Evolutionary conservation across 192 early-diverging fungal species (phyloP).

Genomic region (Spinellus fusiger): DNA sequence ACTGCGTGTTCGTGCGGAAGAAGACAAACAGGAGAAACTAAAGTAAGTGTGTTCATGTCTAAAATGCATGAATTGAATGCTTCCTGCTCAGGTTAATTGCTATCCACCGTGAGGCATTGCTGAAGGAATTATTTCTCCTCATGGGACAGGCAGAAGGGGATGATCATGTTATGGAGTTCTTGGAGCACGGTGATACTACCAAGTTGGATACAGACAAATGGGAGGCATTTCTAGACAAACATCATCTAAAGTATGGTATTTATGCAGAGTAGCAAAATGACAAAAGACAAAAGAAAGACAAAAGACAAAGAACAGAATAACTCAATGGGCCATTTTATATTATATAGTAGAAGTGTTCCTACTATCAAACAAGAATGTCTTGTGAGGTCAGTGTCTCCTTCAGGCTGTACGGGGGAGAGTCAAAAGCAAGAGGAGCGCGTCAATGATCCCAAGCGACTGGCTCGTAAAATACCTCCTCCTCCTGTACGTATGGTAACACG

Average conservation of each 20-base stretch:
- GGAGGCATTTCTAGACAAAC: conserved; percentile 14
- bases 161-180: conserved; percentile 6
- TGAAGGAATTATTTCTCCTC: conserved; percentile 19
- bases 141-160: conserved; percentile 8
- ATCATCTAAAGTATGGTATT: conserved; percentile 10
- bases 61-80: too few species aligned
- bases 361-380: neutral
- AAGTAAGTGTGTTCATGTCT: too few species aligned
- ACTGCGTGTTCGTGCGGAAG: conserved; percentile 6
- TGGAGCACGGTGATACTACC: conserved; percentile 9
- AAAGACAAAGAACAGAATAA: neutral
- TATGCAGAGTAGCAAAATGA: neutral
- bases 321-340: neutral
- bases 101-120: conserved; percentile 8
- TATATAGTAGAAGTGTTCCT: neutral
- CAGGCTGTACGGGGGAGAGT: neutral
- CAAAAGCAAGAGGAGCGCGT: conserved; percentile 18
- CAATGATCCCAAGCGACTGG: conserved; percentile 34
- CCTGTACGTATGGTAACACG: conserved; percentile 54
- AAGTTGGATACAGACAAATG: conserved; percentile 13
- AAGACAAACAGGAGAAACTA: conserved; percentile 12
- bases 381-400: neutral
- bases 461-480: conserved; percentile 40
- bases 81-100: conserved; percentile 3
- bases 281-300: neutral